These are phyloP conservation scores for Hypsizygus ulmarius DNA, from an alignment of 1,284 basidiomycete genomes.

Conservation along the genomic window DNA sequence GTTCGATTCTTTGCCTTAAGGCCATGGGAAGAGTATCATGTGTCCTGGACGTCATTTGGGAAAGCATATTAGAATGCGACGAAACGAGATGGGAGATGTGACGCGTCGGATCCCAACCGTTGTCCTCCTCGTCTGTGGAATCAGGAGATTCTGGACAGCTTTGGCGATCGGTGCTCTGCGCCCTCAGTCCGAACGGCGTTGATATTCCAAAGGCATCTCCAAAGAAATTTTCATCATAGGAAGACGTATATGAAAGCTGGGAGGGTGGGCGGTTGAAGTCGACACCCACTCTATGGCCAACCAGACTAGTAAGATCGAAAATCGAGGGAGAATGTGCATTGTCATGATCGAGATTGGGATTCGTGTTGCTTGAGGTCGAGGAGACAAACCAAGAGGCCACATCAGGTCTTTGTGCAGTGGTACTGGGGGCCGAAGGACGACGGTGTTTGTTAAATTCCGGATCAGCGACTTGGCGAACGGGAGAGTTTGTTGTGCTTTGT, in stretches of 20 bases:
- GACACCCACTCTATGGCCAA: conserved; percentile 20
- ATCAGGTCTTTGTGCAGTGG: conserved; percentile 16
- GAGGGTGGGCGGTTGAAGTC: conserved; percentile 47
- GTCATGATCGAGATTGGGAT: conserved; percentile 1
- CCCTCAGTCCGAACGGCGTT: conserved; percentile 24
- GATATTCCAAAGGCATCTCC: conserved; percentile 28
- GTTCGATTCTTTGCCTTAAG: background rate
- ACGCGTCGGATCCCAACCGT: background rate
- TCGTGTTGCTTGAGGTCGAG: background rate
- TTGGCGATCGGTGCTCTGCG: background rate
- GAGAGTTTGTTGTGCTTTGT: conserved; percentile 26
- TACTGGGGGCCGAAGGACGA: conserved; percentile 30
- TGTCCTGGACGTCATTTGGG: too few species aligned
- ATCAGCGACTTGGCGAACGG: conserved; percentile 10
- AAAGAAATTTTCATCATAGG: conserved; percentile 31
- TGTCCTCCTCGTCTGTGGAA: conserved; percentile 11
- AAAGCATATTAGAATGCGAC: conserved; percentile 2
- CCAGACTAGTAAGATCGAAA: conserved; percentile 16
- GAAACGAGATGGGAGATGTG: conserved; percentile 5
- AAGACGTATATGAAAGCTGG: conserved; percentile 34
- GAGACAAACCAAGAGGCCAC: conserved; percentile 16
- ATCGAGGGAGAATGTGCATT: conserved; percentile 15
- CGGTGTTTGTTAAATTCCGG: conserved; percentile 19
- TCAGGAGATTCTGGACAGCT: conserved; percentile 7
- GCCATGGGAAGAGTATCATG: too few species aligned